Percentiles rank a stretch among this genome's conserved stretches.
Conservation (phyloP, 139 green algal genomes). For the Penium margaritaceum region DNA sequence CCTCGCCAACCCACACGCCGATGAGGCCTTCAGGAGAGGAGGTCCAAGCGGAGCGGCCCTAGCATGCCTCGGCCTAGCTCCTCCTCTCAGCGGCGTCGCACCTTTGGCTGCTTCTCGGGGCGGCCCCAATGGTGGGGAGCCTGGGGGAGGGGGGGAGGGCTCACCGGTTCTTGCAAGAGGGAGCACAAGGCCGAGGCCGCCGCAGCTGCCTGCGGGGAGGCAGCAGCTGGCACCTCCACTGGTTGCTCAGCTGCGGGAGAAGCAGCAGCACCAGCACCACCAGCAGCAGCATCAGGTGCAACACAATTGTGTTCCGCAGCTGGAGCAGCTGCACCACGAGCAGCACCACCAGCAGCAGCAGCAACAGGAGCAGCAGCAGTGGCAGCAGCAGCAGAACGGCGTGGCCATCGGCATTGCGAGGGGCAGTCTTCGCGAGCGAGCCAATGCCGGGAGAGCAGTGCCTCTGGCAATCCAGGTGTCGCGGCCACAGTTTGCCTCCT, state of each 20-base stretch:
- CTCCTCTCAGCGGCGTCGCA: no score
- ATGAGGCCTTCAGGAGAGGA: no score
- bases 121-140: no score
- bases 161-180: no score
- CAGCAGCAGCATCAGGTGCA: slow-evolving; percentile 2
- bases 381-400: neutral
- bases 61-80: no score
- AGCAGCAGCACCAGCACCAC: slow-evolving; percentile 2
- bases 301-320: no score
- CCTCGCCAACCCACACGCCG: no score
- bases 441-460: slow-evolving; percentile 1
- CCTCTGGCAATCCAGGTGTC: neutral
- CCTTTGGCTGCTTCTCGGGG: no score
- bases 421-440: neutral
- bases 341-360: neutral
- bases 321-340: neutral
- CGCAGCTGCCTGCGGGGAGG: slow-evolving; percentile 1
- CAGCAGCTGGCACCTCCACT: neutral
- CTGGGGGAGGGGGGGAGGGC: no score
- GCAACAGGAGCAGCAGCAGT: neutral
- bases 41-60: no score
- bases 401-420: neutral
- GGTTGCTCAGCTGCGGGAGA: neutral
- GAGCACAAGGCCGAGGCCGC: slow-evolving; percentile 6
- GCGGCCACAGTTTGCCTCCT: neutral